These are phyloP conservation scores for Hypoxylon sp. DNA, from an alignment of 2,329 filamentous ascomycete species.

Conservation along the genomic window DNA sequence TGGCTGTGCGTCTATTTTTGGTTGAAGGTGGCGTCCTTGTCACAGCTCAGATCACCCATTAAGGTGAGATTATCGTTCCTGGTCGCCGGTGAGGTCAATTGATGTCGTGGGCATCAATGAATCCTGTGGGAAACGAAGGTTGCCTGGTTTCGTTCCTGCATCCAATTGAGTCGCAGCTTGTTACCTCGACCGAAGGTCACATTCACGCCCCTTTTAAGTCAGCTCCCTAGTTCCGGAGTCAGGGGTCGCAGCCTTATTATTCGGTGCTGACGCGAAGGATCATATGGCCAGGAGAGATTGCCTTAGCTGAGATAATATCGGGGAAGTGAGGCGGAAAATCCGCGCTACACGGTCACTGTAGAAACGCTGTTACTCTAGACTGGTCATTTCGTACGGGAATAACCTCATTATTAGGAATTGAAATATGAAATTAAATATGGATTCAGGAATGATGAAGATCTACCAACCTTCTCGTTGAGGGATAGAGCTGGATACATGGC, in stretches of 20 bases:
- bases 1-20: slow-evolving; percentile 18
- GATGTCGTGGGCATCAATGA: not conserved
- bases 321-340: not conserved
- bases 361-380: not conserved
- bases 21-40: not conserved
- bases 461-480: slow-evolving; percentile 24
- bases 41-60: not conserved
- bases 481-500: not conserved
- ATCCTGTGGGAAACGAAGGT: not conserved
- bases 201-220: not conserved
- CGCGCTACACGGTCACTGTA: not conserved
- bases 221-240: not conserved
- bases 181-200: not conserved
- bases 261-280: not conserved
- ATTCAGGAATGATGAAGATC: not conserved
- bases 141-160: slow-evolving; percentile 1
- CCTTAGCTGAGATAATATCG: not conserved
- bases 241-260: not conserved
- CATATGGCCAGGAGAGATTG: slow-evolving; percentile 3
- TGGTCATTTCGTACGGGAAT: not conserved
- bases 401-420: slow-evolving; percentile 1
- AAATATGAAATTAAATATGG: not conserved
- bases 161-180: not conserved
- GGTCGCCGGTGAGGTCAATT: not conserved
- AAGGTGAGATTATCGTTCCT: not conserved